Evolutionary conservation across 345 rosid genomes (phyloP).

Genomic region (Euphorbia peplus): DNA sequence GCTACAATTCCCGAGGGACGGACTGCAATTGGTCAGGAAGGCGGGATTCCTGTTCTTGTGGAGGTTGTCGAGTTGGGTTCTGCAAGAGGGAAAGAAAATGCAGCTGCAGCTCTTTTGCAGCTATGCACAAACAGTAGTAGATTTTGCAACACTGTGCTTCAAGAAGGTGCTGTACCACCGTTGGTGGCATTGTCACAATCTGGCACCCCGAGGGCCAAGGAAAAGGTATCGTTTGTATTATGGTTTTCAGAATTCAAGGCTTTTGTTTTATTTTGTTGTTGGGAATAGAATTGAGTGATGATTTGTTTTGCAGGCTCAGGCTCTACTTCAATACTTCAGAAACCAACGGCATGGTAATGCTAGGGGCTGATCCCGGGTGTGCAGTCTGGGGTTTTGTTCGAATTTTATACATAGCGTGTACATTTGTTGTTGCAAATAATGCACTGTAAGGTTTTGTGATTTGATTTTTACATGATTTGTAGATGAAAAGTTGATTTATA

Average conservation of each 20-base stretch:
- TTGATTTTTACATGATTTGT: slow-evolving; percentile 32
- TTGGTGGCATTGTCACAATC: slow-evolving; percentile 78
- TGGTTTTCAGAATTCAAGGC: neutral
- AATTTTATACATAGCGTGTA: slow-evolving; percentile 34
- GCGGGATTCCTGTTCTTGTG: slow-evolving; percentile 79
- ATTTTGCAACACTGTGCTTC: slow-evolving; percentile 66
- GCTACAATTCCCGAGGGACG: slow-evolving; percentile 78
- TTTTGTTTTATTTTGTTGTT: neutral
- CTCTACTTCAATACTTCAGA: slow-evolving; percentile 71
- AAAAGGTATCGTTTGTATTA: slow-evolving; percentile 50
- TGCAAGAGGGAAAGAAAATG: slow-evolving; percentile 87
- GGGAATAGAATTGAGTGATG: neutral
- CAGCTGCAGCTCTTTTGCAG: slow-evolving; percentile 87
- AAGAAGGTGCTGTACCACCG: slow-evolving; percentile 95
- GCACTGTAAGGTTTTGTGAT: slow-evolving; percentile 26
- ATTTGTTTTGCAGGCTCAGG: slow-evolving; percentile 63
- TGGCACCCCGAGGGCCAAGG: slow-evolving; percentile 90
- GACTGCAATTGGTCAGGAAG: slow-evolving; percentile 69
- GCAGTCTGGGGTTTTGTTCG: slow-evolving; percentile 24
- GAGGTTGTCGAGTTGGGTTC: slow-evolving; percentile 97
- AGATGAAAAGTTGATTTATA: slow-evolving; percentile 25
- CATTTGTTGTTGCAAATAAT: slow-evolving; percentile 43
- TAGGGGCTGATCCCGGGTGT: slow-evolving; percentile 46
- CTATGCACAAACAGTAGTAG: slow-evolving; percentile 59
- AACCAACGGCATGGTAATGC: slow-evolving; percentile 70